Evolutionary conservation across 495 filamentous ascomycete species (phyloP).

Genomic region (Aspergillus diversus): DNA sequence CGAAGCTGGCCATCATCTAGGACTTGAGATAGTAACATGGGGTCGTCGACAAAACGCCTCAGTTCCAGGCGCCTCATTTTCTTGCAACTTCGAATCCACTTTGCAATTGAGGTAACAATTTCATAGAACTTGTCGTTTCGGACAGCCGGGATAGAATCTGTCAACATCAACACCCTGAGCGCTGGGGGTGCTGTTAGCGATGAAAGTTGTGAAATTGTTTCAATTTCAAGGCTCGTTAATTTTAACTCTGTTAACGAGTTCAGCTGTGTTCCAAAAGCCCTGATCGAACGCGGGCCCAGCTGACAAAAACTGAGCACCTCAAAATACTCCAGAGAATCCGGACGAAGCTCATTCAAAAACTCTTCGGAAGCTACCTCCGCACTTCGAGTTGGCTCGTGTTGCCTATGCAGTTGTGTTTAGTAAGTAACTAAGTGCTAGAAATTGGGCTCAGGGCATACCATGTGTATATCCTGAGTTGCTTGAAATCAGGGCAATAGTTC

Average conservation of each 20-base stretch:
- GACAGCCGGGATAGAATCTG: conserved; percentile 34
- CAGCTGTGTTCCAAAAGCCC: conserved; percentile 60
- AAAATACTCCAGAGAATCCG: conserved; percentile 63
- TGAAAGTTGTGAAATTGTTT: conserved; percentile 42
- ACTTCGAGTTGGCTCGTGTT: conserved; percentile 26
- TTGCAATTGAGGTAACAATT: conserved; percentile 52
- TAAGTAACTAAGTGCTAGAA: not conserved
- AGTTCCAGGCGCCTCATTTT: conserved; percentile 56
- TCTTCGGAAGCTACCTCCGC: conserved; percentile 58
- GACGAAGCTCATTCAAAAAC: conserved; percentile 59
- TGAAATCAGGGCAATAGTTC: conserved; percentile 62
- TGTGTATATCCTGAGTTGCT: conserved; percentile 58
- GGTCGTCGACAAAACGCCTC: conserved; percentile 50
- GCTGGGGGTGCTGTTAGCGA: conserved; percentile 53
- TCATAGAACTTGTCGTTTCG: conserved; percentile 48
- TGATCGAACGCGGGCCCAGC: conserved; percentile 57
- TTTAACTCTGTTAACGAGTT: conserved; percentile 58
- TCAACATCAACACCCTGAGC: conserved; percentile 57
- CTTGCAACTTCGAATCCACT: conserved; percentile 53
- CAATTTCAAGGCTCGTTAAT: conserved; percentile 52
- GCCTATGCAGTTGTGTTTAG: conserved; percentile 3
- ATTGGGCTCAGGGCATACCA: conserved; percentile 38
- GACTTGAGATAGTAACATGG: conserved; percentile 55
- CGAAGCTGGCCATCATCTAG: conserved; percentile 54
- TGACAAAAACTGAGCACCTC: conserved; percentile 55